These are phyloP conservation scores for Ustilago tritici DNA, from an alignment of 1,284 basidiomycete species.

Conservation along the genomic window DNA sequence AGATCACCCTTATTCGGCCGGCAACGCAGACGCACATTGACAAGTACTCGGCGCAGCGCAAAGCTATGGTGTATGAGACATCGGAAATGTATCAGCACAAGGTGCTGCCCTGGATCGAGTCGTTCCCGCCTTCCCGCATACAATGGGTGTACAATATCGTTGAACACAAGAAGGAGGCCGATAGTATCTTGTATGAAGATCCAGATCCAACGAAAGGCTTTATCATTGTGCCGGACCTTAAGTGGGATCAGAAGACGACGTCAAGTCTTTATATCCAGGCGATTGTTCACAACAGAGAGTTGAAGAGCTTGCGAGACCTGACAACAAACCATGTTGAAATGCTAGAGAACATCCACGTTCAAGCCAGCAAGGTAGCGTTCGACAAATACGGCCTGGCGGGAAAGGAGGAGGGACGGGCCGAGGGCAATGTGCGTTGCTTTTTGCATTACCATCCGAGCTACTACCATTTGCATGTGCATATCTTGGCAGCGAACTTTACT, in stretches of 20 bases:
- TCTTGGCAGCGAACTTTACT: constrained; percentile 75
- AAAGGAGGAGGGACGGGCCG: constrained; percentile 70
- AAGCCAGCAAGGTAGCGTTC: constrained; percentile 74
- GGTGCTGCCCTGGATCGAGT: constrained; percentile 63
- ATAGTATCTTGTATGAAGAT: constrained; percentile 80
- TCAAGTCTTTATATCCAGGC: constrained; percentile 71
- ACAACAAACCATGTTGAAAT: constrained; percentile 76
- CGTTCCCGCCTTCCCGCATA: constrained; percentile 71
- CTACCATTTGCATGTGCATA: constrained; percentile 93
- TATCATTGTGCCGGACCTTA: constrained; percentile 71
- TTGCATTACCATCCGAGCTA: constrained; percentile 97
- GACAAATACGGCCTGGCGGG: constrained; percentile 76
- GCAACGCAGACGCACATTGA: constrained; percentile 67
- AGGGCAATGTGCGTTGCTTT: constrained; percentile 78
- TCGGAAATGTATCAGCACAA: constrained; percentile 58
- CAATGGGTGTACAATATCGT: constrained; percentile 93
- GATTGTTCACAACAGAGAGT: constrained; percentile 66
- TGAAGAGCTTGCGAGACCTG: constrained; percentile 72
- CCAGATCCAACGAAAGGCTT: constrained; percentile 76
- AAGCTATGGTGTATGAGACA: constrained; percentile 73
- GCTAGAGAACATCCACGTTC: constrained; percentile 77
- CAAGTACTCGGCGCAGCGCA: constrained; percentile 83
- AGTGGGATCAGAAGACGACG: constrained; percentile 81
- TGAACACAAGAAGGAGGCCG: constrained; percentile 81
- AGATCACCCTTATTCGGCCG: constrained; percentile 64